Conservation (phyloP, 1,284 basidiomycete species). For the Cutaneotrichosporon cavernicola region DNA sequence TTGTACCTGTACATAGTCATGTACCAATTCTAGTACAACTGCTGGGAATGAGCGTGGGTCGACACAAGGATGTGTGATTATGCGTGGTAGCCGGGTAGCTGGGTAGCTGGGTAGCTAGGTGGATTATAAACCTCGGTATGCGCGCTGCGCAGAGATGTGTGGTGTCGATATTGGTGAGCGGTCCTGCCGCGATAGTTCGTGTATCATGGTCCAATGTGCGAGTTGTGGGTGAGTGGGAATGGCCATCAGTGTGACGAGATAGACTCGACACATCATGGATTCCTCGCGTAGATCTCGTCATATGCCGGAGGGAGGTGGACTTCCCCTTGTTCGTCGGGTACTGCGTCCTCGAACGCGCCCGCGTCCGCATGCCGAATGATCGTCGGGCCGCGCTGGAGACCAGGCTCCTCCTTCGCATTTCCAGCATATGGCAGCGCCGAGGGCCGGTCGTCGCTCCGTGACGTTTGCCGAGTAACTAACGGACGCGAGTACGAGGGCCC, state of each 20-base stretch:
- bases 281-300: constrained; percentile 26
- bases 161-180: not conserved
- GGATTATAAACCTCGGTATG: not conserved
- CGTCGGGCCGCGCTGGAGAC: constrained; percentile 19
- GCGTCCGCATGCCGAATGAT: constrained; percentile 27
- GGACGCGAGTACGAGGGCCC: not conserved
- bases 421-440: constrained; percentile 3
- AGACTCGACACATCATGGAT: not conserved
- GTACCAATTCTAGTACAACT: not conserved
- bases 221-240: too few relatives aligned
- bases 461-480: not conserved
- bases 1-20: constrained; percentile 3
- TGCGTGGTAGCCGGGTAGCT: too few relatives aligned
- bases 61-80: too few relatives aligned
- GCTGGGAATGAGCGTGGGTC: not conserved
- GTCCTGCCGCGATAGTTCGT: not conserved
- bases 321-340: constrained; percentile 13
- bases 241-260: not conserved
- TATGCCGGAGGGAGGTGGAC: constrained; percentile 28
- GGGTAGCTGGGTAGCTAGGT: not conserved
- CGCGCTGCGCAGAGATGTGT: too few relatives aligned
- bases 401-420: not conserved
- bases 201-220: too few relatives aligned
- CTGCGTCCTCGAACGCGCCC: constrained; percentile 22
- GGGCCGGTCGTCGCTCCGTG: not conserved